Evolutionary conservation across 2,329 filamentous ascomycete genomes (phyloP).

Genomic region (Hortaea werneckii): DNA sequence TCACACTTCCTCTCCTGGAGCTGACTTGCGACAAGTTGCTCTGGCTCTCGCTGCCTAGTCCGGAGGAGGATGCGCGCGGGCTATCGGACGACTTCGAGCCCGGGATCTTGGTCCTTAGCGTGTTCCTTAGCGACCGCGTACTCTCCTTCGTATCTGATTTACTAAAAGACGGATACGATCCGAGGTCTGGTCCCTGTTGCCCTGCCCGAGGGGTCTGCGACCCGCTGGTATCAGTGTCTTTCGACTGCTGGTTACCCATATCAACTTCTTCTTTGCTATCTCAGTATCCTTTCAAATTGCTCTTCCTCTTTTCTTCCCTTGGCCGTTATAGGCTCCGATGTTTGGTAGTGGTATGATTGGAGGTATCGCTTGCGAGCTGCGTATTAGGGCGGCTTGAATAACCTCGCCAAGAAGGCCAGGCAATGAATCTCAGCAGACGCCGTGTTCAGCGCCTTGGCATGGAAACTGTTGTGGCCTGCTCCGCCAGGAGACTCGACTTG

Average conservation of each 20-base stretch:
- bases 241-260: conserved; percentile 72
- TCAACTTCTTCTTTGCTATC: conserved; percentile 6
- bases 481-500: conserved; percentile 7
- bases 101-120: conserved; percentile 80
- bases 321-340: neutral
- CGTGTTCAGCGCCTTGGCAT: conserved; percentile 18
- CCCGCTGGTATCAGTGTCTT: conserved; percentile 36
- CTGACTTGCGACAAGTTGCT: conserved; percentile 46
- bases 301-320: neutral
- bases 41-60: conserved; percentile 41
- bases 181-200: conserved; percentile 50
- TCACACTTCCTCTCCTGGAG: conserved; percentile 28
- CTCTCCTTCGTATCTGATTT: conserved; percentile 91
- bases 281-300: neutral
- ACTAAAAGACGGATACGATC: conserved; percentile 84
- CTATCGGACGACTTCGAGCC: conserved; percentile 60
- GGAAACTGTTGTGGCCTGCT: conserved; percentile 18
- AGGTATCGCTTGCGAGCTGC: no score
- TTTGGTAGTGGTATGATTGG: no score
- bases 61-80: conserved; percentile 62
- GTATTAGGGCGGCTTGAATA: conserved; percentile 36
- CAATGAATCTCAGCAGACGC: conserved; percentile 34
- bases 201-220: conserved; percentile 32
- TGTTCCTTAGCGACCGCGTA: conserved; percentile 69
- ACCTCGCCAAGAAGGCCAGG: conserved; percentile 35